Base-by-base conservation (phyloP, 257 asterid genomes). In the Knoxia roxburghii region DNA sequence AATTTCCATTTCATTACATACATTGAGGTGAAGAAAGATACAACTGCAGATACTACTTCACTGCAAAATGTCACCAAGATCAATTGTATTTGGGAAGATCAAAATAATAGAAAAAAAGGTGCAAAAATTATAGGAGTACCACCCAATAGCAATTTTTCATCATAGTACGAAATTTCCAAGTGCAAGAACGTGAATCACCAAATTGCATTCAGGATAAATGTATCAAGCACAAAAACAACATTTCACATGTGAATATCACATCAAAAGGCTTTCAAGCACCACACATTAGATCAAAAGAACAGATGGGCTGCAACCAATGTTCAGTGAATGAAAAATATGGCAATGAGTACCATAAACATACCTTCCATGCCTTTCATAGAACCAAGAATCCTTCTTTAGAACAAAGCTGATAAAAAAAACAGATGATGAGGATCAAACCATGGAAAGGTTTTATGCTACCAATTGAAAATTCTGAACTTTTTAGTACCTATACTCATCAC, bases 401-500 rank as follows among this genome's bases (percentile, higher is more conserved):
- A 92, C 92, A 78, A 92, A 89, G 85, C 98, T 89, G 88, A 86
- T 15, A 67, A 77, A 72, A 50, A 52, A 72, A 75, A 73, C 55
- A 18, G 65, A 55, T 48, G 60, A 35, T 49, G 70, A 69, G 67
- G 78, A 72, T 41, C 71, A 37, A 35, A 49, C 26, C 23, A 17
- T 9, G 40, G 12, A 10, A 20, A 33, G 46, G 52, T 23, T 72
- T 37, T 48, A 58, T 57, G 46, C 14, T 56, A 54, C 37, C 11
- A 40, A 45, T 58, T n/a, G 69, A 30, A 81, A 70, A 58, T 39
- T 30, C 27, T 63, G 40, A 63, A 29, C 48, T 62, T 61, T 51
- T 50, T 58, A 69, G 43, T 78, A 90, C 96, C 93, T 89, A 86
- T 87, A 86, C 68, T 92, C 97, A 74, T 92, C 96, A 55, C 97